A percentile compares a stretch with the other conserved stretches of the same genome.
Evolutionary conservation across 495 filamentous ascomycete genomes (phyloP).

Genomic region (Aspergillus panamensis): DNA sequence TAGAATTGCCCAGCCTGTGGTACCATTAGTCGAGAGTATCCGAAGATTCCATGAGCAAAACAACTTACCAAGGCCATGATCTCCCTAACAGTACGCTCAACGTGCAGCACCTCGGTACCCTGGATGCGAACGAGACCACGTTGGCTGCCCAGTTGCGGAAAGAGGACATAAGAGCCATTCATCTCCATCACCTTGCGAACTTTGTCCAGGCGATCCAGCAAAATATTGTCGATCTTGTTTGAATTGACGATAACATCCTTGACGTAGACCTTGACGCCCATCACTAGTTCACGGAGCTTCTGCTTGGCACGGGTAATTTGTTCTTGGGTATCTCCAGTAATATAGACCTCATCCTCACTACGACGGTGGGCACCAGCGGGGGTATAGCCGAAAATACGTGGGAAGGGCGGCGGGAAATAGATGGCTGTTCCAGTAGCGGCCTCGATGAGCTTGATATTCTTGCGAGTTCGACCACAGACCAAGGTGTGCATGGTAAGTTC

Average conservation of each 20-base stretch:
- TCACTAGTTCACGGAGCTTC: conserved; percentile 77
- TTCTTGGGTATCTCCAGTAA: conserved; percentile 79
- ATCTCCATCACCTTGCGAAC: conserved; percentile 96
- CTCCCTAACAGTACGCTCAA: conserved; percentile 89
- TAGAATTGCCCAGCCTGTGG: conserved; percentile 91
- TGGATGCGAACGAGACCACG: conserved; percentile 80
- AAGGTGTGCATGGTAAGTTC: conserved; percentile 86
- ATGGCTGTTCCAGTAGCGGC: conserved; percentile 91
- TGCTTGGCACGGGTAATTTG: conserved; percentile 83
- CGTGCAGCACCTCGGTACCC: conserved; percentile 84
- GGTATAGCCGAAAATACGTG: conserved; percentile 80
- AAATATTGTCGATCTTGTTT: conserved; percentile 88
- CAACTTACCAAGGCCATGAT: conserved; percentile 82
- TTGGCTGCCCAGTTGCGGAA: conserved; percentile 79
- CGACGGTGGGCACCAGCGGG: conserved; percentile 74
- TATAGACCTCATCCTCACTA: conserved; percentile 85
- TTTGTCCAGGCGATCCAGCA: conserved; percentile 89
- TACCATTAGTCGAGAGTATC: conserved; percentile 16
- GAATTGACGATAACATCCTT: conserved; percentile 84
- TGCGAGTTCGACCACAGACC: conserved; percentile 84
- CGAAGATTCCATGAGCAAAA: neutral
- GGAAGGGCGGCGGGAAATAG: conserved; percentile 94
- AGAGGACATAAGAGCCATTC: conserved; percentile 89
- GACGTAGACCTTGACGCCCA: conserved; percentile 76
- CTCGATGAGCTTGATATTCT: conserved; percentile 96